Conservation (phyloP, 1,139 yeast species). For the Geotrichum fermentans region DNA sequence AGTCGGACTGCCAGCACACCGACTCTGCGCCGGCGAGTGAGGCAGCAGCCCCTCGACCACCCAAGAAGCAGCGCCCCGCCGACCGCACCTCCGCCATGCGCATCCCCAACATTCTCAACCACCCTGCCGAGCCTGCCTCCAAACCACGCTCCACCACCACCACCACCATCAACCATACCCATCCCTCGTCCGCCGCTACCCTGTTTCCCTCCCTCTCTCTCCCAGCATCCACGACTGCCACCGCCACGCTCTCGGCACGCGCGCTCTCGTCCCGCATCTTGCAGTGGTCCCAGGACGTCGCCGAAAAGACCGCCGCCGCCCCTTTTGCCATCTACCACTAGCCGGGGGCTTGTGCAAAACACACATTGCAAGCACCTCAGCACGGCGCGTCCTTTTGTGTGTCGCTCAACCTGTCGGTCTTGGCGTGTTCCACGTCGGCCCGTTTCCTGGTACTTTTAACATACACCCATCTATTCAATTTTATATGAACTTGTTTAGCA, state of each 20-base stretch:
- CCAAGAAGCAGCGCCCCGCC: background rate
- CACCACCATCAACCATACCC: too few relatives aligned
- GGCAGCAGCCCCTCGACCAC: too few relatives aligned
- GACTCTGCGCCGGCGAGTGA: too few relatives aligned
- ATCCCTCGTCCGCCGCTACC: background rate
- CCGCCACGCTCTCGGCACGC: background rate
- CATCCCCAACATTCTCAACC: slow-evolving; percentile 1
- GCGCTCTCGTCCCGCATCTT: background rate
- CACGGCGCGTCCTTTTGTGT: too few relatives aligned
- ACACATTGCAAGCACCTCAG: too few relatives aligned
- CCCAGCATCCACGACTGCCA: background rate
- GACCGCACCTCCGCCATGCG: background rate
- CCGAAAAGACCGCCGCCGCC: background rate
- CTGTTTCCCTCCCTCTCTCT: too few relatives aligned
- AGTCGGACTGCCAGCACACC: background rate
- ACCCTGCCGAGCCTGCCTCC: background rate
- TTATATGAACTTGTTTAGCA: too few relatives aligned
- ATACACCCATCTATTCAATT: too few relatives aligned
- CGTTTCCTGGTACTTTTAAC: too few relatives aligned
- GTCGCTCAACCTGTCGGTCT: too few relatives aligned
- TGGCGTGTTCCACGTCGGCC: too few relatives aligned
- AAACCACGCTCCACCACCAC: background rate
- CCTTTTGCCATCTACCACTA: background rate
- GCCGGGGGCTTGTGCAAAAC: too few relatives aligned
- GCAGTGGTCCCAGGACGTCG: background rate